Evolutionary conservation across 495 filamentous ascomycete species (phyloP), one percentile per base, ranked within the genome.

Genomic region (Neurospora sp.): DNA sequence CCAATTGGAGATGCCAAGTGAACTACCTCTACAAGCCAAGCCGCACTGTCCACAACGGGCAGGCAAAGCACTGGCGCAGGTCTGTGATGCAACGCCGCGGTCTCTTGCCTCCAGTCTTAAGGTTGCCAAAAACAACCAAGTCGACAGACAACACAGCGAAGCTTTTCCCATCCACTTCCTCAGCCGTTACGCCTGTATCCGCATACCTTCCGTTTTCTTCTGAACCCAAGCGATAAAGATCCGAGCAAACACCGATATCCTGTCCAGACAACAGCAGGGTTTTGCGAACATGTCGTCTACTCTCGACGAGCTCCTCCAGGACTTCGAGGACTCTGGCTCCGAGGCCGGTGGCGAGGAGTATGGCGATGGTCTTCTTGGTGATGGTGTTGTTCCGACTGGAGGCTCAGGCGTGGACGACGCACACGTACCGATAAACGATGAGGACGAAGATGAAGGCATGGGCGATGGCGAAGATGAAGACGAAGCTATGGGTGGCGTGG

Each of bases 251-350:
- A 45, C 37, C 40, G n/a, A 68, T 61, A 69, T 61, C 20, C 35
- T 68, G 48, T 27, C 45, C 70, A 42, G 38, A 40, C 38, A 69
- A 40, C 38, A 69, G 59, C 41, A 69, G 48, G 40, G 38, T 48
- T 44, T 48, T 73, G 73, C 68, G 73, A 84, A 69, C 16, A 94
- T 94, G 92, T 89, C 92, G 79, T 93, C 91, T 38, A 83, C 94
- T 71, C 92, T 90, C 65, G 92, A 94, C 73, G 93, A 96, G 77
- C 84, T 96, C 27, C 87, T 96, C 68, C 92, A 94, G 74, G 96
- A 98, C 81, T 97, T 98, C 75, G 95, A 94, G 74, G 93, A 90
- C 73, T 89, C 89, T 2, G 87, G 89, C 42, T 89, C 87, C 69
- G 87, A 90, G 71, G 84, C 82, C 44, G 88, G 88, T 68, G 87